Percentiles rank a stretch among this genome's conserved stretches.
Conservation (phyloP, 495 filamentous ascomycete genomes). For the Friedmanniomyces simplex region DNA sequence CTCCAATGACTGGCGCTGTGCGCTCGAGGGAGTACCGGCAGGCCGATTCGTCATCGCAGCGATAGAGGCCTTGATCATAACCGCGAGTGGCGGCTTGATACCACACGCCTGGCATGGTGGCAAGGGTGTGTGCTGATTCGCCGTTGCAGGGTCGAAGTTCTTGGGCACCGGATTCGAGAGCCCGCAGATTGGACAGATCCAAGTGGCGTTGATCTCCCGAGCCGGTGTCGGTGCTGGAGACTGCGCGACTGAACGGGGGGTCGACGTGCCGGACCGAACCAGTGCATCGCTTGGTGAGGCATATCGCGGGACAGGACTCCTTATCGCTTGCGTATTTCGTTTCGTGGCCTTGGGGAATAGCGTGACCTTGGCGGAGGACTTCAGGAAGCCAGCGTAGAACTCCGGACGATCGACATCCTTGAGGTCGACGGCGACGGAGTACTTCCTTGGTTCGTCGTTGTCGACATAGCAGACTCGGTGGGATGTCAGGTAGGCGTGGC, state of each 20-base stretch:
- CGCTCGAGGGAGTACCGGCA: neutral
- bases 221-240: conserved; percentile 40
- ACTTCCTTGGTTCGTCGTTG: conserved; percentile 72
- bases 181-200: conserved; percentile 95
- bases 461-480: conserved; percentile 94
- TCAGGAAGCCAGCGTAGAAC: conserved; percentile 86
- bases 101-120: conserved; percentile 88
- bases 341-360: conserved; percentile 66
- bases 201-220: conserved; percentile 61
- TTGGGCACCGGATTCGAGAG: conserved; percentile 93
- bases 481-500: conserved; percentile 90
- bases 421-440: conserved; percentile 74
- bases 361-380: conserved; percentile 89
- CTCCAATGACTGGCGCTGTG: neutral
- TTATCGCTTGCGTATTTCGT: conserved; percentile 36
- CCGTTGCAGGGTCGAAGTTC: conserved; percentile 77
- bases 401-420: conserved; percentile 87
- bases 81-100: conserved; percentile 76
- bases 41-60: conserved; percentile 32
- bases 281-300: conserved; percentile 14
- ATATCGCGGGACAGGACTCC: conserved; percentile 16
- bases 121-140: conserved; percentile 62
- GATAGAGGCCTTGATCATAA: conserved; percentile 76
- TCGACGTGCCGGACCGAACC: conserved; percentile 5
- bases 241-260: conserved; percentile 36